These are phyloP conservation scores for Penicillium cinerascens DNA, from an alignment of 495 filamentous ascomycete species.

Conservation along the genomic window DNA sequence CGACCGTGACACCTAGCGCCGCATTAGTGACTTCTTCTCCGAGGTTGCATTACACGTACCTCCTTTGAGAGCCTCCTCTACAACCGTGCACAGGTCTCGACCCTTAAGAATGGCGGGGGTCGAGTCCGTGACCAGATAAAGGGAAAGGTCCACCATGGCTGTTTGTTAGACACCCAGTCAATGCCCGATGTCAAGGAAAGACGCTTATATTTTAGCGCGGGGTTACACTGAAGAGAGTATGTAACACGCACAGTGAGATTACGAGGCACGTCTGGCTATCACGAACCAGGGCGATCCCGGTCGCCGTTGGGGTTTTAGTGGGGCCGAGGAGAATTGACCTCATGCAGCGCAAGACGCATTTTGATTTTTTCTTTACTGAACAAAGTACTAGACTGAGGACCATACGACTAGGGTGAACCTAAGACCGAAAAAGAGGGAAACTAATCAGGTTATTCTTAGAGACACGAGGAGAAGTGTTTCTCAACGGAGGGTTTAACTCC, in stretches of 20 bases:
- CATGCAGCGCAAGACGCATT: conserved; percentile 3
- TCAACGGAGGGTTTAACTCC: conserved; percentile 9
- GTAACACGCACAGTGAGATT: background rate
- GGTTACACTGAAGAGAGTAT: background rate
- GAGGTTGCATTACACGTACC: conserved; percentile 38
- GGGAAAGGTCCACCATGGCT: conserved; percentile 53
- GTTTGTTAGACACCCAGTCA: background rate
- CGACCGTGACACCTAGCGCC: conserved; percentile 65
- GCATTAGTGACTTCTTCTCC: conserved; percentile 8
- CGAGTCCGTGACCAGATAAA: conserved; percentile 94
- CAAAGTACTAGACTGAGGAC: background rate
- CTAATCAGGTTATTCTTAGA: background rate
- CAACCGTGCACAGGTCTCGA: conserved; percentile 66
- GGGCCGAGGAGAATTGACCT: conserved; percentile 15
- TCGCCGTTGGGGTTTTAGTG: conserved; percentile 18
- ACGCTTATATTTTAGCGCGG: background rate
- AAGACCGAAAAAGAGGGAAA: background rate
- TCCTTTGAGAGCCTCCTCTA: conserved; percentile 72
- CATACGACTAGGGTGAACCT: background rate
- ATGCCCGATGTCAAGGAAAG: background rate
- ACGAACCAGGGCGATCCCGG: conserved; percentile 10
- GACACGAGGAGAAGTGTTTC: background rate
- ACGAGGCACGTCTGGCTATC: conserved; percentile 1
- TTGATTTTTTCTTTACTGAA: background rate
- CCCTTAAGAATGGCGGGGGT: conserved; percentile 72